Base-by-base conservation (phyloP, 305 asterid species). In the Fraxinus albicans region DNA sequence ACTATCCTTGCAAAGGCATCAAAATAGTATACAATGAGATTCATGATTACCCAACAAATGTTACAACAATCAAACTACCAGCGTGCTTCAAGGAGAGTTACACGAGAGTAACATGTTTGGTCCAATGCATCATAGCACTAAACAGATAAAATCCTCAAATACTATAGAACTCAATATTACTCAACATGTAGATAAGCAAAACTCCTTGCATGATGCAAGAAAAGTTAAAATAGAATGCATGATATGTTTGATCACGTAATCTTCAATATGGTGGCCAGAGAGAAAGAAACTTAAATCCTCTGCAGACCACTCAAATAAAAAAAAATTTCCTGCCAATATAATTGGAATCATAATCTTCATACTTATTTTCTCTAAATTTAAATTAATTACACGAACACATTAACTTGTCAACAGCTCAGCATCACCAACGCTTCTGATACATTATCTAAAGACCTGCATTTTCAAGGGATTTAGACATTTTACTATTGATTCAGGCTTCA, bases 1-100 rank as follows among this genome's bases (percentile, higher is more conserved):
- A 17, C 94, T 91, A 79, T 86, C 92, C 89, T 87, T 88, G 29
- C 92, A 83, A 77, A 82, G 73, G 86, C 82, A 74, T 47, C 53
- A 38, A 74, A 81, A 50, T 34, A 80, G 74, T 69, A 1, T 79
- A 60, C 75, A 76, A 65, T 83, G 79, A 82, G 82, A 69, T 10
- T 29, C 36, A 29, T 73, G n/a, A 83, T 21, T 4, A 38, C 8
- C 7, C 23, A 29, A 67, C 77, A 44, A 23, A 44, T 40, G 6
- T 34, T 10, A 27, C 2, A 40, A 40, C 17, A 25, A 8, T 77
- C 69, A 47, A 47, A 34, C 67, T 8, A 77, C 34, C 67, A 47
- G 73, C 73, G 27, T 67, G 36, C 73, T 67, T 9, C 73, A 67
- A 27, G 35, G 35, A 67, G 34, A 23, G 35, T 10, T 67, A 67